A percentile compares a stretch with the other conserved stretches of the same genome.
Evolutionary conservation across 192 early-diverging fungal species (phyloP).

Genomic region (Phlyctochytrium bullatum): DNA sequence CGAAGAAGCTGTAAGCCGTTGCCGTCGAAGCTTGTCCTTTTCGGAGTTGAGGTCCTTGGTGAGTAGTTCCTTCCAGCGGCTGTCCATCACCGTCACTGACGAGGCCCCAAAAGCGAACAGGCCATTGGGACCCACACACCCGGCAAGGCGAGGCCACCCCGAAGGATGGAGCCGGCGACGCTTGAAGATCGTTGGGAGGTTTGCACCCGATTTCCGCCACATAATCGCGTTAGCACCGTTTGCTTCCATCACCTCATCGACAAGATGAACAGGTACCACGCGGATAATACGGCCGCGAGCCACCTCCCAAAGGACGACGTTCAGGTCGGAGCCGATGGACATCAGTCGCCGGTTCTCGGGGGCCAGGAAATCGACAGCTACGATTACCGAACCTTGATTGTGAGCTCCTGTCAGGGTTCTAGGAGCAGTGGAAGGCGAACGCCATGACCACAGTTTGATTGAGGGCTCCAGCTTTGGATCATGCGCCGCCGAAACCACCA

Average conservation of each 20-base stretch:
- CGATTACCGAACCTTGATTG: constrained; percentile 4
- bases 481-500: constrained; percentile 16
- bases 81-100: constrained; percentile 14
- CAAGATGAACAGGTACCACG: neutral
- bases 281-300: constrained; percentile 18
- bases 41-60: constrained; percentile 8
- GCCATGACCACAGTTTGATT: constrained; percentile 20
- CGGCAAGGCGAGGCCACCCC: constrained; percentile 15
- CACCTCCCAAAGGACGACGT: constrained; percentile 25
- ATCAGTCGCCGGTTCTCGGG: constrained; percentile 27
- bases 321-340: constrained; percentile 19
- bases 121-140: constrained; percentile 10
- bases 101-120: constrained; percentile 24
- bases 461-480: constrained; percentile 18
- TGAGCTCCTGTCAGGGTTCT: constrained; percentile 21
- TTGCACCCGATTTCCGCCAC: neutral
- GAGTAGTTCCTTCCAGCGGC: constrained; percentile 19
- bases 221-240: neutral
- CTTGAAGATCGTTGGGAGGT: neutral
- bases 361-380: constrained; percentile 17
- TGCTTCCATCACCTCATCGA: constrained; percentile 3
- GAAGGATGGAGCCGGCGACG: neutral
- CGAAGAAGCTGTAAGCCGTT: constrained; percentile 18
- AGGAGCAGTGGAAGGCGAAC: neutral
- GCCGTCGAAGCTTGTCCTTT: constrained; percentile 25